Conservation (phyloP, 2,329 filamentous ascomycete species). For the Hypocreales sp. region DNA sequence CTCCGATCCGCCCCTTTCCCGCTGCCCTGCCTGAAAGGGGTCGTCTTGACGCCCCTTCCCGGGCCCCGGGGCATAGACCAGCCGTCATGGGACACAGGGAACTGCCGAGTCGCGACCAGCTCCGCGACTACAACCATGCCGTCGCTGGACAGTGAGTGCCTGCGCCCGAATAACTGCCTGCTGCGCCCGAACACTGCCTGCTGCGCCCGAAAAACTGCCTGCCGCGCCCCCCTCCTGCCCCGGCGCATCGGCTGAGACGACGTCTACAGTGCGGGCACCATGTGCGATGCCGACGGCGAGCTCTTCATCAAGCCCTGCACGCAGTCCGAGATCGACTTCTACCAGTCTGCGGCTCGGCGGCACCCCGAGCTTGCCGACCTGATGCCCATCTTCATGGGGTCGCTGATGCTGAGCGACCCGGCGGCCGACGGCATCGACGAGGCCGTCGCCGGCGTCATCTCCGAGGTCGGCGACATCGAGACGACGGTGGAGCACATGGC, state of each 20-base stretch:
- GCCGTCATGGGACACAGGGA: slow-evolving; percentile 13
- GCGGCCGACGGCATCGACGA: slow-evolving; percentile 32
- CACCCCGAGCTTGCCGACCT: slow-evolving; percentile 63
- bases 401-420: slow-evolving; percentile 50
- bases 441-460: slow-evolving; percentile 26
- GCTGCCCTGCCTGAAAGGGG: no score
- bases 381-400: slow-evolving; percentile 78
- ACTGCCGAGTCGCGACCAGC: slow-evolving; percentile 41
- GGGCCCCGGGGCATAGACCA: no score
- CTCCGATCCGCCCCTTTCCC: no score
- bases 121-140: slow-evolving; percentile 57
- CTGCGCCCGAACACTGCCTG: no score
- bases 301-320: slow-evolving; percentile 94
- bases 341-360: slow-evolving; percentile 50
- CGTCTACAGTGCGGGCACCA: slow-evolving; percentile 62
- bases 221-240: neutral
- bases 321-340: slow-evolving; percentile 72
- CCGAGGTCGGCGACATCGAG: slow-evolving; percentile 17
- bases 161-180: no score
- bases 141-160: slow-evolving; percentile 70
- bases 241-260: neutral
- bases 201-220: no score
- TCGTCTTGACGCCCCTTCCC: no score
- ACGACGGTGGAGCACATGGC: slow-evolving; percentile 17
- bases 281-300: slow-evolving; percentile 68